These are phyloP conservation scores for Anisodus acutangulus DNA, from an alignment of 257 asterid genomes.

Conservation along the genomic window DNA sequence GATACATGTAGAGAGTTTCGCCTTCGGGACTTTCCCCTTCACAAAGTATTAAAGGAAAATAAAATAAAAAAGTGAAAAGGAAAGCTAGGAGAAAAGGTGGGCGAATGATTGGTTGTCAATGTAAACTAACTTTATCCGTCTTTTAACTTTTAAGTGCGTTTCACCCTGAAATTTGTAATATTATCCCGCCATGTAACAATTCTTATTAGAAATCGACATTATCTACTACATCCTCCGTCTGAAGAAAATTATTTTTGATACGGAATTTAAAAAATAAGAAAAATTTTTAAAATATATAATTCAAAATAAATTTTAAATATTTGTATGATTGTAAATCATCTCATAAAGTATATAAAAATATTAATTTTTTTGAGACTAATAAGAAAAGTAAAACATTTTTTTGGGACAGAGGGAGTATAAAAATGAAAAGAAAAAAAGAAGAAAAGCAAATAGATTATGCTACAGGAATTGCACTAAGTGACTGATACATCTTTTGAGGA, in stretches of 20 bases:
- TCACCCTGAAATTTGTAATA: conserved; percentile 39
- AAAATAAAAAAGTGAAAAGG: background rate
- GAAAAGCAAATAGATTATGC: conserved; percentile 23
- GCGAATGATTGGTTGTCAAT: conserved; percentile 23
- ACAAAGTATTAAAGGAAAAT: background rate
- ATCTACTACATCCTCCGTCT: too few relatives aligned
- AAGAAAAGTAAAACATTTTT: too few relatives aligned
- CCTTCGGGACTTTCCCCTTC: too few relatives aligned
- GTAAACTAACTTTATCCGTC: conserved; percentile 34
- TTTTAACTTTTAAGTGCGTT: conserved; percentile 26
- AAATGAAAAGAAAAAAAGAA: background rate
- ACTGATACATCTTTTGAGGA: conserved; percentile 13
- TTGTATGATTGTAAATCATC: too few relatives aligned
- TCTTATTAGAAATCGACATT: background rate
- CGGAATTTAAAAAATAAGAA: too few relatives aligned
- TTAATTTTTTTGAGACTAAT: too few relatives aligned
- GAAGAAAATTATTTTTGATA: too few relatives aligned
- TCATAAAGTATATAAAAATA: too few relatives aligned
- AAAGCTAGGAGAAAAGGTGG: conserved; percentile 28
- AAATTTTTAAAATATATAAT: too few relatives aligned
- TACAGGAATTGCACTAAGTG: background rate
- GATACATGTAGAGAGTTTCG: too few relatives aligned
- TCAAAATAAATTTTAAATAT: too few relatives aligned
- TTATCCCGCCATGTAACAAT: conserved; percentile 13
- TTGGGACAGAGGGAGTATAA: too few relatives aligned